Conservation (phyloP, 805 yeast species). For the Pichia manshurica region DNA sequence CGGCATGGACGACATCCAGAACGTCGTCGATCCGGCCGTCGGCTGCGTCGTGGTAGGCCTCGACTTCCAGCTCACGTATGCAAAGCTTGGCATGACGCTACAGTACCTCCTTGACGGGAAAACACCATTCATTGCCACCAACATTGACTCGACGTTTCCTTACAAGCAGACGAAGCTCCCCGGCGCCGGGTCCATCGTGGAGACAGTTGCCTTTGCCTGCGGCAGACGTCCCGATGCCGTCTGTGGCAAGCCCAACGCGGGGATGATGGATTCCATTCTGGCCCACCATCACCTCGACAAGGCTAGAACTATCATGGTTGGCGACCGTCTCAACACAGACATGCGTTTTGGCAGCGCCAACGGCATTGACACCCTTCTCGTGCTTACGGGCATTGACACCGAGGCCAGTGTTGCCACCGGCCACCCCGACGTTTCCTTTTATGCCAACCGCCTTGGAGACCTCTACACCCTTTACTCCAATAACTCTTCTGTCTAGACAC, state of each 20-base stretch:
- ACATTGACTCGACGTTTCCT: constrained; percentile 93
- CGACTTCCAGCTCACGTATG: constrained; percentile 70
- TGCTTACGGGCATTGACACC: constrained; percentile 85
- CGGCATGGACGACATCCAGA: constrained; percentile 52
- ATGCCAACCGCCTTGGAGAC: constrained; percentile 71
- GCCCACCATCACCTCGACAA: constrained; percentile 56
- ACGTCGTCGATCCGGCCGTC: constrained; percentile 64
- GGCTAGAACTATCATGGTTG: constrained; percentile 77
- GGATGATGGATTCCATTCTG: constrained; percentile 86
- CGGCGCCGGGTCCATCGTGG: constrained; percentile 92
- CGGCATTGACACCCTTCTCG: constrained; percentile 80
- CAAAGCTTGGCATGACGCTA: constrained; percentile 73
- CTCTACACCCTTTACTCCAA: constrained; percentile 54
- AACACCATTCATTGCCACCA: constrained; percentile 82
- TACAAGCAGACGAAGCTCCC: constrained; percentile 79
- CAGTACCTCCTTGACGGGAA: constrained; percentile 67
- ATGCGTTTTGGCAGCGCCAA: constrained; percentile 88
- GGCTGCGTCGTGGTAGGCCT: constrained; percentile 90
- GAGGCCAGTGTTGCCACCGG: constrained; percentile 50
- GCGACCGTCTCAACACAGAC: constrained; percentile 93
- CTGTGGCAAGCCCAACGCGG: constrained; percentile 87
- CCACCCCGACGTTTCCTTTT: constrained; percentile 52
- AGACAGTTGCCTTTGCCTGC: constrained; percentile 64
- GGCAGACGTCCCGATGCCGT: constrained; percentile 71
- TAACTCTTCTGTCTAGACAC: neutral